phyloP scores from a whole-genome alignment of 768 basidiomycete genomes.

The Pulveroboletus sp. region DNA sequence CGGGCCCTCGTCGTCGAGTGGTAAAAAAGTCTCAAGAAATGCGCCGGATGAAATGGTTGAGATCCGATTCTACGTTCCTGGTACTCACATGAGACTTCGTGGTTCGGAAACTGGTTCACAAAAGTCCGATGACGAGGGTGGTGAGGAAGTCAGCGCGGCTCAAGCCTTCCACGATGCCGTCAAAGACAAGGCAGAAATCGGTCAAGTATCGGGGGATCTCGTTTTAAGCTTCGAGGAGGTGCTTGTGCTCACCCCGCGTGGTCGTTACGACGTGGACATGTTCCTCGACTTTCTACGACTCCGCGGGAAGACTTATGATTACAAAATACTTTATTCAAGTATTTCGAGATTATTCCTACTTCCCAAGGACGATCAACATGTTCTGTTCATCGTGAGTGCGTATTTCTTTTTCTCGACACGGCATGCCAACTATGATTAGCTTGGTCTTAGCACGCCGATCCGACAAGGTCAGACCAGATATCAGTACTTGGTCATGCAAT shows the following conservation, averaged over 20 bases:
- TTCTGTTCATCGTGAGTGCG: conserved; percentile 81
- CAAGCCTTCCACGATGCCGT: conserved; percentile 95
- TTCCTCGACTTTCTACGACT: conserved; percentile 90
- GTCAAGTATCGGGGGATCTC: conserved; percentile 84
- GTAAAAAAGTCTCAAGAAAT: conserved; percentile 40
- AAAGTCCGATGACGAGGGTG: conserved; percentile 62
- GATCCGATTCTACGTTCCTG: conserved; percentile 94
- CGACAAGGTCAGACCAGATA: conserved; percentile 97
- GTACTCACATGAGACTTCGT: conserved; percentile 55
- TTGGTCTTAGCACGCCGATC: conserved; percentile 89
- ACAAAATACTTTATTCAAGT: conserved; percentile 88
- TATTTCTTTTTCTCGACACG: neutral
- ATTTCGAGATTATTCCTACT: conserved; percentile 88
- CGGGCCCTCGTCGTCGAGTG: conserved; percentile 41
- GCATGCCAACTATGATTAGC: conserved; percentile 39
- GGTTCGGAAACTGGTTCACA: conserved; percentile 73
- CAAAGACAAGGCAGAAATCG: conserved; percentile 94
- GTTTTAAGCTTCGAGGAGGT: conserved; percentile 95
- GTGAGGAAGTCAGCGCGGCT: conserved; percentile 83
- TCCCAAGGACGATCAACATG: conserved; percentile 94
- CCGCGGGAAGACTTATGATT: conserved; percentile 98
- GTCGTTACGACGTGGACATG: conserved; percentile 97
- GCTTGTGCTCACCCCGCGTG: conserved; percentile 90
- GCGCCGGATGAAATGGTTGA: conserved; percentile 86
- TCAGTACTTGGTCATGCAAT: conserved; percentile 97